Conservation (phyloP, 345 rosid species). For the Iberis pinnata region DNA sequence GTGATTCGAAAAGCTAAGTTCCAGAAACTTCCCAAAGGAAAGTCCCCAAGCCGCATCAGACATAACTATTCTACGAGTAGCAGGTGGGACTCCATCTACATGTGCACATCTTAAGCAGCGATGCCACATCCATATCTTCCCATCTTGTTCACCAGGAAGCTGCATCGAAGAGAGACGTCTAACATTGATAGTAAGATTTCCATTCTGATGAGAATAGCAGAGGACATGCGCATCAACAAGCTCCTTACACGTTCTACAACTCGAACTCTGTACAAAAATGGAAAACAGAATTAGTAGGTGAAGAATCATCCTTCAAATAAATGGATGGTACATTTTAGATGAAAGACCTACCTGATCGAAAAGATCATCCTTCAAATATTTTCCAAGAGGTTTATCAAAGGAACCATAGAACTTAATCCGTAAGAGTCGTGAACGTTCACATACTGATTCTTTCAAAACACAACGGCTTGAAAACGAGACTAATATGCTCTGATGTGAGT, state of each 20-base stretch:
- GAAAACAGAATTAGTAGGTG: not conserved
- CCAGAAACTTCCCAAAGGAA: slow-evolving; percentile 95
- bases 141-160: slow-evolving; percentile 88
- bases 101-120: slow-evolving; percentile 87
- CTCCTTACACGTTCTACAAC: slow-evolving; percentile 68
- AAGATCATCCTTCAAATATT: slow-evolving; percentile 71
- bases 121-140: slow-evolving; percentile 99
- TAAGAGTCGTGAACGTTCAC: slow-evolving; percentile 83
- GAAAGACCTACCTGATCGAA: slow-evolving; percentile 62
- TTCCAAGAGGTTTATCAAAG: slow-evolving; percentile 95
- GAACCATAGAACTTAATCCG: slow-evolving; percentile 93
- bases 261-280: slow-evolving; percentile 40
- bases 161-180: slow-evolving; percentile 54
- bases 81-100: slow-evolving; percentile 87
- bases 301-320: too few relatives aligned
- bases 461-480: slow-evolving; percentile 89
- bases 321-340: not conserved
- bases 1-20: slow-evolving; percentile 93
- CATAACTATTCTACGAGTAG: slow-evolving; percentile 92
- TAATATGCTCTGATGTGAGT: slow-evolving; percentile 80
- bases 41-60: slow-evolving; percentile 99
- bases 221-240: slow-evolving; percentile 81
- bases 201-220: slow-evolving; percentile 93
- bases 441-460: slow-evolving; percentile 70
- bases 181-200: slow-evolving; percentile 91